Evolutionary conservation across 2,329 filamentous ascomycete species (phyloP), one percentile per base, ranked within the genome.

Genomic region (Sporothrix brasiliensis): DNA sequence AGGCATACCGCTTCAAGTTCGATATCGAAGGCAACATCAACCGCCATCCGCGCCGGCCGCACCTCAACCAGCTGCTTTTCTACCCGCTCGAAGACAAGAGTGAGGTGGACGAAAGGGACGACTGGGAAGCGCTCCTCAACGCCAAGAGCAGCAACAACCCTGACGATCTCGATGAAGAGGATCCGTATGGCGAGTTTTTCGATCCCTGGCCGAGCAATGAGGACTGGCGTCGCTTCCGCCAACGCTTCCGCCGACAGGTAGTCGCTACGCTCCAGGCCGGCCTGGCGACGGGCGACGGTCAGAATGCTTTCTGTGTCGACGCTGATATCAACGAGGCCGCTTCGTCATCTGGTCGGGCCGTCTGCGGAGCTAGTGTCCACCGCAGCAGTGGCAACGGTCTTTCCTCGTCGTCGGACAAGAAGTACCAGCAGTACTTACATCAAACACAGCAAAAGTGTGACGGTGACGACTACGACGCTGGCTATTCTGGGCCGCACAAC

Each of bases 21-120:
- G 82, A 83, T 75, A 80, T 83, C 68, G 82, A 83, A 70, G 78
- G 79, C 71, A 82, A 81, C 75, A 80, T 83, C 75, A 83, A 83
- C 75, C 77, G 80, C 71, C 79, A 79, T 69, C 78, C 80, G 4
- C 79, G 81, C 14, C 79, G 81, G 3, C 82, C 82, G 7, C 81
- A 83, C 69, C 77, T 80, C 67, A 81, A 82, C 73, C 78, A 79
- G 72, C 75, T 82, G 61, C 73, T 79, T 5, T 79, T 79, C 73
- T 81, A 81, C 74, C 78, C 79, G 24, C 75, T 80, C 2, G 74
- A 75, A 3, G 34, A 49, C 39, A 61, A 27, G 7, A 34, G 21
- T 63, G 70, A 76, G 5, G 75, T 77, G 70, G 76, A 79, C 44
- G 69, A 74, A 47, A 60, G 73, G 7, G 74, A 76, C 54, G 74